phyloP scores from a whole-genome alignment of 192 early-diverging fungal genomes.

The Linnemannia zychae region DNA sequence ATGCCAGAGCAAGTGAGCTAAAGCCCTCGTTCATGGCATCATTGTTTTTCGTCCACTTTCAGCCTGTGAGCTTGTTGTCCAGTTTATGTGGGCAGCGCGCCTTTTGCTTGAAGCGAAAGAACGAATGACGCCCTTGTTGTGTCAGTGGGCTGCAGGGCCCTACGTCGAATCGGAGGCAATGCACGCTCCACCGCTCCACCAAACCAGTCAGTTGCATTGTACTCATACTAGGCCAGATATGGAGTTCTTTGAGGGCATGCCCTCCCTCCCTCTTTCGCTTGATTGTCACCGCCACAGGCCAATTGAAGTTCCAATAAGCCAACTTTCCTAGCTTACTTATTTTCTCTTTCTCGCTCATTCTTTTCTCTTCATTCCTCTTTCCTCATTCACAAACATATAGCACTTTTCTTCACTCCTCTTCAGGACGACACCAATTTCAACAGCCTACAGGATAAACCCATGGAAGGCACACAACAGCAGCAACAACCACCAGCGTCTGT shows the following conservation, averaged over 20 bases:
- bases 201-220: not conserved
- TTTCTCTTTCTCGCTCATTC: not conserved
- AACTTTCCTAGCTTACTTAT: not conserved
- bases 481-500: not conserved
- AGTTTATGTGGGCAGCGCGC: not conserved
- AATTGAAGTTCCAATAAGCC: not conserved
- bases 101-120: not conserved
- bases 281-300: not conserved
- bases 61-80: not conserved
- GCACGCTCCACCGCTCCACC: conserved; percentile 11
- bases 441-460: not conserved
- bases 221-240: not conserved
- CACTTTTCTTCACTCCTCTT: not conserved
- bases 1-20: not conserved
- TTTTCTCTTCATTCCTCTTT: not conserved
- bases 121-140: not conserved
- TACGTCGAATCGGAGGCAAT: not conserved
- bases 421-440: not conserved
- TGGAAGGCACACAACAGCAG: not conserved
- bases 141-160: not conserved
- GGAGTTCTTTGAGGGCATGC: not conserved
- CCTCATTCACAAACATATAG: not conserved
- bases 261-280: not conserved
- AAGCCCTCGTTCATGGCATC: not conserved
- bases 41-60: not conserved